Evolutionary conservation across 2,329 filamentous ascomycete genomes (phyloP), one percentile per base, ranked within the genome.

Genomic region (Fusarium anguioides): DNA sequence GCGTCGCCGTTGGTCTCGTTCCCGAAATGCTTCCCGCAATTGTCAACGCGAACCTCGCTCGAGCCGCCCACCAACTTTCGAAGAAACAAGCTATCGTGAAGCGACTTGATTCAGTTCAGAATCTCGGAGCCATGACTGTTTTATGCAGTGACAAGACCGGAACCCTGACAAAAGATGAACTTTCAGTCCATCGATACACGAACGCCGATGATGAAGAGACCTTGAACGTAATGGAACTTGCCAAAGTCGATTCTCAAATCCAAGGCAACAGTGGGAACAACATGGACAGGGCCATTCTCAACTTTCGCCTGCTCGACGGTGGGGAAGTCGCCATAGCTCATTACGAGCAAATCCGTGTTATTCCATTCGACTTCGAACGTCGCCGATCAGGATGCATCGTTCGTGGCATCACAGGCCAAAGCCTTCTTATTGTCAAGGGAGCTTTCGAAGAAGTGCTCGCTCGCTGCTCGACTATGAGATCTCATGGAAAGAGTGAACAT

Each of bases 231-330:
- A 36, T 53, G n/a, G 50, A 53, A 10, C 50, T 53, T 2, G 50
- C 50, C n/a, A 53, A 53, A 8, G 15, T 53, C 8, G 50, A 53
- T 8, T 53, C 50, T 0, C 41, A 48, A 9, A 53, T 53, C 4
- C 50, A 53, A 18, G 50, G 50, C 0, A 53, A 53, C n/a, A 53
- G 50, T 4, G 50, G 50, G 12, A 53, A 53, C 31, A 53, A 53
- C 23, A 53, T 53, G 50, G 50, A 53, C 15, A 53, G 50, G 5
- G 41, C 50, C n/a, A 48, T 53, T 15, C 4, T 53, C 11, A 36
- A 48, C 18, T 53, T 36, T 23, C 29, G 8, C 2, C 23, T 53
- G 6, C 29, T 41, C 6, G 23, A 35, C 4, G 36, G 36, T 3
- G 36, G 31, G 3, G 50, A 48, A 11, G 41, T 53, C 3, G 15